Evolutionary conservation across 768 basidiomycete genomes (phyloP).

Genomic region (Favolaschia claudopus): DNA sequence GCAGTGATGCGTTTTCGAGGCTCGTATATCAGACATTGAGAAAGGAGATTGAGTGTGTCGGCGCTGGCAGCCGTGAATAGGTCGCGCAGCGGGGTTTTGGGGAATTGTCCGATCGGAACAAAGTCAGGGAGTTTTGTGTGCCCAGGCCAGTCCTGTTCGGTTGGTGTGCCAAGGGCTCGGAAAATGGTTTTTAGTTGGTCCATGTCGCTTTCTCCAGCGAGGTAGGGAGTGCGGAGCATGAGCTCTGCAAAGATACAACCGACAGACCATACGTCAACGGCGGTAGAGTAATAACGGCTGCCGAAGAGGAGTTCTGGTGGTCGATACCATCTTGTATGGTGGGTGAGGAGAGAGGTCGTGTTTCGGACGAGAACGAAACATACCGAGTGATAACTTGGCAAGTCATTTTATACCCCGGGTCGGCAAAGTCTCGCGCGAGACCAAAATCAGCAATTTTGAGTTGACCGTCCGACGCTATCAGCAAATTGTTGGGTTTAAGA

Average conservation of each 20-base stretch:
- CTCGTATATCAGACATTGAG: constrained; percentile 83
- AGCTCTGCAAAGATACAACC: constrained; percentile 98
- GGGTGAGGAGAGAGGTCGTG: not conserved
- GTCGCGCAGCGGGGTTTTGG: constrained; percentile 80
- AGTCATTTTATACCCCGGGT: constrained; percentile 96
- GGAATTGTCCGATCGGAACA: constrained; percentile 84
- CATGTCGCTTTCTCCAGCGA: constrained; percentile 95
- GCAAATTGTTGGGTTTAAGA: constrained; percentile 97
- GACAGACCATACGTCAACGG: constrained; percentile 96
- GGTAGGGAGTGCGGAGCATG: constrained; percentile 94
- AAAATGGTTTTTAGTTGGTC: constrained; percentile 96
- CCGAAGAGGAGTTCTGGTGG: constrained; percentile 96
- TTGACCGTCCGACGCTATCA: constrained; percentile 88
- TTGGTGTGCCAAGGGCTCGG: constrained; percentile 93
- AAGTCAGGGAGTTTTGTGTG: constrained; percentile 93
- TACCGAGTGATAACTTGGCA: constrained; percentile 97
- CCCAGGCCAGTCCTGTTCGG: constrained; percentile 97
- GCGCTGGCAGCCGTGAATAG: constrained; percentile 91
- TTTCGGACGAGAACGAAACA: constrained; percentile 29
- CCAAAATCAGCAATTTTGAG: constrained; percentile 99
- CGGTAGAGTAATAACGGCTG: constrained; percentile 87
- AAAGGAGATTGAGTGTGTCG: constrained; percentile 85
- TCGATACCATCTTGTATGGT: constrained; percentile 87
- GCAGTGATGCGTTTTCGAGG: constrained; percentile 84
- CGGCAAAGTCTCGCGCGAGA: constrained; percentile 94